Base-by-base conservation (phyloP, 129 eudicot genomes). In the Tanacetum coccineum region DNA sequence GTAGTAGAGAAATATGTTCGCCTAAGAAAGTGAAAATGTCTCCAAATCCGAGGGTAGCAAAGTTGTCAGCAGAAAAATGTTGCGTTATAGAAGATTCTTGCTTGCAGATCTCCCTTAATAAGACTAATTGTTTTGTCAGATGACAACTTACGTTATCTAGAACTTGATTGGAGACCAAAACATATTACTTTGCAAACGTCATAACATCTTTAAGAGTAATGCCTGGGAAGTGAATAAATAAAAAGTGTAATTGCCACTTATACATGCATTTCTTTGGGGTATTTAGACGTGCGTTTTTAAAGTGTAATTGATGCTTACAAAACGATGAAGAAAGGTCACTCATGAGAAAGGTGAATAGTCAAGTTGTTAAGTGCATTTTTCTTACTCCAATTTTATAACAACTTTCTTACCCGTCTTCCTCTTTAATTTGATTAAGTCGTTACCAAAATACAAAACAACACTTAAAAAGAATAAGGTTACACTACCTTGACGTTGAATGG, bases 371-470 rank as follows among this genome's bases (percentile, higher is more conserved):
- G 8, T 19, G 13, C 42, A 47, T 49, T 9, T 66, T n/a, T n/a
- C 2, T 4, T 49, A 66, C 30, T 9, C 42, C 39, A 22, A 4
- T 36, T 40, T 68, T 20, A 20, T 68, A 32, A 54, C 39, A 20
- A 36, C 39, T 32, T 32, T n/a, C 40, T 47, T 26, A 26, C 59
- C 39, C 14, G 44, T 47, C 32, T 28, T 6, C 48, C 55, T 40
- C n/a, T n/a, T n/a, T 17, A 18, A 62, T 62, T 10, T 62, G 67
- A 40, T 62, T 39, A 42, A 47, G 22, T 0, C 72, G 84, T 76
- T 93, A 89, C 81, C 89, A 88, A 81, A 88, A 73, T 68, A 96
- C 98, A 70, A 57, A 61, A 76, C 70, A 7, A 93, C 84, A 96
- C 88, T 86, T 70, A 76, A 59, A 17, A 75, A 59, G 67, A 28